phyloP scores from a whole-genome alignment of 2,329 filamentous ascomycete genomes.

The Capronia americana region DNA sequence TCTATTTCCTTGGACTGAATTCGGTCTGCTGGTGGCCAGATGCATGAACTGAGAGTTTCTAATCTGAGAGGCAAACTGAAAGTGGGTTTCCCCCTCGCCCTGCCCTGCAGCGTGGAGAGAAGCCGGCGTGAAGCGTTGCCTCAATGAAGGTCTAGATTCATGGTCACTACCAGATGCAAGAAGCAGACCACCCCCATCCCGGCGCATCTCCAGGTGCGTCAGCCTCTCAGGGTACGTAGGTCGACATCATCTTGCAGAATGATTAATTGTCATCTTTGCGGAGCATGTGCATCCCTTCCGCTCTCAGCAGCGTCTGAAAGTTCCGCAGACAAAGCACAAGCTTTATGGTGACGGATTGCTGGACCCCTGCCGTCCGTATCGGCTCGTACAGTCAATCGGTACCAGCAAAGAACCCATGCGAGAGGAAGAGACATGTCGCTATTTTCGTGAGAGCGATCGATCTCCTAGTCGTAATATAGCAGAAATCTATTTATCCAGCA shows the following conservation, averaged over 20 bases:
- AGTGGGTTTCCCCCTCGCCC: not conserved
- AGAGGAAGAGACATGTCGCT: not conserved
- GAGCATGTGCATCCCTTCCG: slow-evolving; percentile 18
- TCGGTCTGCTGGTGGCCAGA: slow-evolving; percentile 1
- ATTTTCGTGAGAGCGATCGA: not conserved
- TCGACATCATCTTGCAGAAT: slow-evolving; percentile 9
- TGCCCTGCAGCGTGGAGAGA: slow-evolving; percentile 2
- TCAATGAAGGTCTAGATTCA: slow-evolving; percentile 1
- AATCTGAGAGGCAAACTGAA: slow-evolving; percentile 8
- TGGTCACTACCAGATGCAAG: not conserved
- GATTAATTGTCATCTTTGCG: slow-evolving; percentile 10
- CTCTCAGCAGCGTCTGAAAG: not conserved
- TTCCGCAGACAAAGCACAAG: not conserved
- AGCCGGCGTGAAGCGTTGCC: not conserved
- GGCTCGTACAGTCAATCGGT: not conserved
- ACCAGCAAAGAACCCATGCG: not conserved
- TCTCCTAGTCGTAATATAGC: not conserved
- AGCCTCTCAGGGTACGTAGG: slow-evolving; percentile 5
- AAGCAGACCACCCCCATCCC: not conserved
- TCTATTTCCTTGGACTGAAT: not conserved
- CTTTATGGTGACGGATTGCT: not conserved
- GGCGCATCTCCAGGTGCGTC: not conserved
- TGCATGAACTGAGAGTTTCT: slow-evolving; percentile 4
- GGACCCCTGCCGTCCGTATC: not conserved
- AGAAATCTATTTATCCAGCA: slow-evolving; percentile 2